Base-by-base conservation (phyloP, 2,329 filamentous ascomycete genomes). In the Nemania abortiva region DNA sequence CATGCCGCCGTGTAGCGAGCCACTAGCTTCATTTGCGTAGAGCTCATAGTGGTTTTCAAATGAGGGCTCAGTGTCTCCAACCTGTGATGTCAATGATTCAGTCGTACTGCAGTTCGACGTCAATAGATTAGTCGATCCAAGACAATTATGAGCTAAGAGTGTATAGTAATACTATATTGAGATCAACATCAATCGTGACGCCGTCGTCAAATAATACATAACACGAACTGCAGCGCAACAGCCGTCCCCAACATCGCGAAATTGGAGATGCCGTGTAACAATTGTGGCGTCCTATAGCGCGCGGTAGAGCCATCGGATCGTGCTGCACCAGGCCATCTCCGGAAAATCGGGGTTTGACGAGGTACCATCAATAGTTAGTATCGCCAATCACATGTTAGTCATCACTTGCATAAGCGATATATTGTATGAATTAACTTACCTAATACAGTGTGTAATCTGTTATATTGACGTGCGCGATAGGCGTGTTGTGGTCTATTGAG, bases 221-320 rank as follows among this genome's bases (percentile, higher is more conserved):
- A 27, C 39, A 39, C 57, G 13, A 34, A 27, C 39, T 31, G 18
- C 4, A 49, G 39, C 7, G 6, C 18, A 22, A 7, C 24, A 37
- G 24, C 27, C 27, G 3, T 37, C n/a, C 18, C 11, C 9, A 31
- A 58, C 31, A 15, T 47, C 24, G 24, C 42, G 4, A 34, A 15
- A 37, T 49, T 31, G 34, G n/a, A 4, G 42, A 37, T 37, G n/a
- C n/a, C 20, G 27, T 24, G 29, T 27, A n/a, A n/a, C 57, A 50
- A 18, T 27, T 50, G 57, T 50, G 57, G 45, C 45, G 57, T 24
- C 47, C 11, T 60, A 60, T 58, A 47, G 56, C n/a, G 10, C 18
- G 11, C 13, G 20, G 3, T 31, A 47, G n/a, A 47, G 20, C n/a
- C 18, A 20, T 20, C n/a, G 42, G 18, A 47, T 47, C 22, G n/a